Percentiles rank a stretch among this genome's conserved stretches.
Evolutionary conservation across 1,284 basidiomycete species (phyloP).

Genomic region (Pseudozyma tsukubaensis): DNA sequence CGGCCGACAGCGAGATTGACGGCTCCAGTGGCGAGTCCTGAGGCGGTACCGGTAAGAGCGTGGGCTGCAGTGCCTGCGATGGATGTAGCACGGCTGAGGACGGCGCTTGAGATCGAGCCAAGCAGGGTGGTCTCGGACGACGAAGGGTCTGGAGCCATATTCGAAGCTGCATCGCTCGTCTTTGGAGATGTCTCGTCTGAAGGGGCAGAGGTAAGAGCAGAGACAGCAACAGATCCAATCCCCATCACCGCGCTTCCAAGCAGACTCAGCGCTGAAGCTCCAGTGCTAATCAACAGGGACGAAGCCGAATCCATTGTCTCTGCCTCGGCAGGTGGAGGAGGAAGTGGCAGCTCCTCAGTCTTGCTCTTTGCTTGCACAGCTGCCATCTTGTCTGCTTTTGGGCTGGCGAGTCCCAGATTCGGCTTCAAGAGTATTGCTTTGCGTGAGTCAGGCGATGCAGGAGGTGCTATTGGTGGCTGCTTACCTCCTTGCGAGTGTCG

Average conservation of each 20-base stretch:
- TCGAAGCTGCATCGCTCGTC: not conserved
- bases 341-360: constrained; percentile 17
- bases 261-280: constrained; percentile 23
- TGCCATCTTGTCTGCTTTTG: not conserved
- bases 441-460: not conserved
- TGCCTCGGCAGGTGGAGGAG: constrained; percentile 8
- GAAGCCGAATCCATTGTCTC: constrained; percentile 5
- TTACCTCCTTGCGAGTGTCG: too few species aligned
- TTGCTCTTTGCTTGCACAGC: not conserved
- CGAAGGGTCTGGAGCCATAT: not conserved
- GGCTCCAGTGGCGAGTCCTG: constrained; percentile 2
- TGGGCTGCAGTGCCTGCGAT: constrained; percentile 13
- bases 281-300: constrained; percentile 10
- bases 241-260: constrained; percentile 24
- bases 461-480: too few species aligned
- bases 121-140: constrained; percentile 5
- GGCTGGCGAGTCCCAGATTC: constrained; percentile 8
- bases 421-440: constrained; percentile 14
- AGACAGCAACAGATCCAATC: constrained; percentile 17
- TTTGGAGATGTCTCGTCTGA: not conserved
- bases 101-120: constrained; percentile 7
- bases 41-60: constrained; percentile 3
- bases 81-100: constrained; percentile 15
- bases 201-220: constrained; percentile 6
- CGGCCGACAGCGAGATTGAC: not conserved